These are phyloP conservation scores for Talaromyces sp. DNA, from an alignment of 2,329 filamentous ascomycete species.

Conservation along the genomic window DNA sequence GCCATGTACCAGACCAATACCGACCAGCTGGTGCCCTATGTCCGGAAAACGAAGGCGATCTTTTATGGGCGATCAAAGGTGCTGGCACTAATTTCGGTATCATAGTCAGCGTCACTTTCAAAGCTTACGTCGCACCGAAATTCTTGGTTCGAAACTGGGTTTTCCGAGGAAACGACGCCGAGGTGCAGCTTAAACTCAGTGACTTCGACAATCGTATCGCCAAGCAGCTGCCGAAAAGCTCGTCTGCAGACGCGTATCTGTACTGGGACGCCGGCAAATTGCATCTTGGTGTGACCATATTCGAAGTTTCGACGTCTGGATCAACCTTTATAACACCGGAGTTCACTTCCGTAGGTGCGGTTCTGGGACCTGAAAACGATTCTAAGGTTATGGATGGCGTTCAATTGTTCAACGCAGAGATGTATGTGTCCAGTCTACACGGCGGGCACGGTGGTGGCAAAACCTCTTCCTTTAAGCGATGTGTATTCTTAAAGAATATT, in stretches of 20 bases:
- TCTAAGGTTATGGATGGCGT: conserved; percentile 43
- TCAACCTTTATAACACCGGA: conserved; percentile 14
- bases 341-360: conserved; percentile 11
- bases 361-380: conserved; percentile 33
- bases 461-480: conserved; percentile 61
- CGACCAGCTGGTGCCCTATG: conserved; percentile 39
- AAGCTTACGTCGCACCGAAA: conserved; percentile 39
- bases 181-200: neutral
- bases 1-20: conserved; percentile 47
- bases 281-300: conserved; percentile 50
- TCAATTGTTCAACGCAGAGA: conserved; percentile 54
- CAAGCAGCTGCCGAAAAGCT: conserved; percentile 36
- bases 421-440: conserved; percentile 58
- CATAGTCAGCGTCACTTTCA: conserved; percentile 51
- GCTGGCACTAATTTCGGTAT: conserved; percentile 58
- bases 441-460: conserved; percentile 54
- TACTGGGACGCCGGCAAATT: conserved; percentile 46
- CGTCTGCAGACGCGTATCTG: conserved; percentile 54
- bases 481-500: conserved; percentile 54
- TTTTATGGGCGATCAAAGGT: conserved; percentile 56
- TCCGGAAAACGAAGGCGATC: conserved; percentile 46
- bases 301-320: conserved; percentile 35
- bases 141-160: conserved; percentile 42
- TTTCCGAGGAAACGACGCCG: conserved; percentile 22
- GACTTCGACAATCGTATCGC: conserved; percentile 31